Evolutionary conservation across 2,329 filamentous ascomycete genomes (phyloP), one percentile per base, ranked within the genome.

Genomic region (Cladosporium sp.): DNA sequence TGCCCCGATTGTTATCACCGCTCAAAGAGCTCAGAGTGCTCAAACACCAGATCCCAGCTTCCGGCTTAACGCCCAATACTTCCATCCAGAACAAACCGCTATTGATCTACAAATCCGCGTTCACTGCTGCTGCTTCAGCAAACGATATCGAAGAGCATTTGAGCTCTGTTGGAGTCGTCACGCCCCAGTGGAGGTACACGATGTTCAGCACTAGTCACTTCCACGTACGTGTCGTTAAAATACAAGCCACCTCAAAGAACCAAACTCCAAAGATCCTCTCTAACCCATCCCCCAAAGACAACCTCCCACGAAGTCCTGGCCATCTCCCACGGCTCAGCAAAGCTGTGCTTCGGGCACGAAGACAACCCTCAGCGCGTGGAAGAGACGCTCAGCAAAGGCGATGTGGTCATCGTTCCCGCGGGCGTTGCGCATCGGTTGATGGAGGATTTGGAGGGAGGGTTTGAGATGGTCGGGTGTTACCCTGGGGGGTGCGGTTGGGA

Each of bases 391-490:
- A 62, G 73, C 46, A 73, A 69, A 40, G 84, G 83, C 0, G 83
- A 87, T 68, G 76, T 84, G 7, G 71, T 87, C 4, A 68, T 87
- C 41, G 69, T 87, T 9, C 83, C 84, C 0, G 83, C 83, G 0
- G 83, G 84, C 0, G 80, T 87, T 16, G 77, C 74, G 2, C 83
- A 88, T 70, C 71, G 80, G 5, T 65, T 86, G 52, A 57, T 85
- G 12, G 72, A 82, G 53, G 80, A 86, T 60, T 66, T 48, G 3
- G 36, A 70, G 15, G 71, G 73, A 2, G 72, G 68, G 1, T 87
- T 87, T 61, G 68, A 78, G 61, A 85, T 86, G 83, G 77, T 87
- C 0, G 84, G 84, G 1, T 76, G 75, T 41, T 86, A 88, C 71
- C 83, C 82, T 0, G 68, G 56, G 19, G 77, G 74, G 0, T 69